Conservation (phyloP, 169 alveolate genomes). For the Eimeria acervulina region DNA sequence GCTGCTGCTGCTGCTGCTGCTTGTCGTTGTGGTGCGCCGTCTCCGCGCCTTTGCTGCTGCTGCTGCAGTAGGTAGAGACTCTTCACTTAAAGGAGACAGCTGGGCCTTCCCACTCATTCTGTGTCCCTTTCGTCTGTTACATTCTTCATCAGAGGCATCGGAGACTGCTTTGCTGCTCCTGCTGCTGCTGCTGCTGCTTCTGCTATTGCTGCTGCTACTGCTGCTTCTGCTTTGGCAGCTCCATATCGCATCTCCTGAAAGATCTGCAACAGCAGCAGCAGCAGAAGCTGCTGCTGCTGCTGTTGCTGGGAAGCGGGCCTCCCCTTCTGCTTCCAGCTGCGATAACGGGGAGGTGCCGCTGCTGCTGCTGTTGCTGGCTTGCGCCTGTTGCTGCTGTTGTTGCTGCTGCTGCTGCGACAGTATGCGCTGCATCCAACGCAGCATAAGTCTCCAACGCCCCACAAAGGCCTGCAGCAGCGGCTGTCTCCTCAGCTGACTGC, state of each 20-base stretch:
- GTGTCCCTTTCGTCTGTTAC: not conserved
- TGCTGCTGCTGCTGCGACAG: constrained; percentile 51
- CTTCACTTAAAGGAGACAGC: not conserved
- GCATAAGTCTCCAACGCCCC: constrained; percentile 3
- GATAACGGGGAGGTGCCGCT: not conserved
- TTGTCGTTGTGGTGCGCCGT: no score
- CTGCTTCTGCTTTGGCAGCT: constrained; percentile 7
- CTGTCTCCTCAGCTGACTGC: not conserved
- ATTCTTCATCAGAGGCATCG: not conserved
- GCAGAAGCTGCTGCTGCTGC: constrained; percentile 43
- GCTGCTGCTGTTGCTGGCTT: constrained; percentile 15
- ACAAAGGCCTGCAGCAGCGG: not conserved
- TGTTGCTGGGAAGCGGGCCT: not conserved
- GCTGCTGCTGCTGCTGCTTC: constrained; percentile 62
- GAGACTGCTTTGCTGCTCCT: constrained; percentile 54
- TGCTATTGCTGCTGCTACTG: constrained; percentile 69
- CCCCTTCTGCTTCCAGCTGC: not conserved
- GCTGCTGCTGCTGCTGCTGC: no score
- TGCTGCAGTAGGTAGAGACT: not conserved
- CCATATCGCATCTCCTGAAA: not conserved
- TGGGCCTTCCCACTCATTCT: no score
- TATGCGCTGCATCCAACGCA: constrained; percentile 1
- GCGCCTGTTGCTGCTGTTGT: constrained; percentile 22
- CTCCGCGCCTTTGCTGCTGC: no score
- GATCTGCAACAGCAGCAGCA: constrained; percentile 7